phyloP scores from a whole-genome alignment of 2,329 filamentous ascomycete species.

The Cladophialophora chaetospira region DNA sequence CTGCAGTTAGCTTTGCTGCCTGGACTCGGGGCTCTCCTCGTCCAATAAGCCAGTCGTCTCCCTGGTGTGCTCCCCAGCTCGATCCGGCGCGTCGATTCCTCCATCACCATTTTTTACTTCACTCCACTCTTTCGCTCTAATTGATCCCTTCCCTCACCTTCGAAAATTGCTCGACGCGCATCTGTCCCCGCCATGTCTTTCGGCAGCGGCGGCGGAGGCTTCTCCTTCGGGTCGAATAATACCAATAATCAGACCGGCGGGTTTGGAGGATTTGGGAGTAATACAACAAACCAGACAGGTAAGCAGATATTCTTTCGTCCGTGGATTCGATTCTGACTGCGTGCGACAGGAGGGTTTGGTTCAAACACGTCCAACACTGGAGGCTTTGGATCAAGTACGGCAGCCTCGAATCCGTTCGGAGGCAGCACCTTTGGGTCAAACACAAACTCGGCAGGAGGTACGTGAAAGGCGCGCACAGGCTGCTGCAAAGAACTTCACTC shows the following conservation, averaged over 20 bases:
- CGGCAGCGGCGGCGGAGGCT: constrained; percentile 26
- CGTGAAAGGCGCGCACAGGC: constrained; percentile 8
- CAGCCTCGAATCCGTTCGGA: constrained; percentile 31
- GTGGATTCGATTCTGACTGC: constrained; percentile 13
- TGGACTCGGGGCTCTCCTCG: constrained; percentile 3
- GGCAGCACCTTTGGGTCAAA: constrained; percentile 28
- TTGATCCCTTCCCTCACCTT: background rate
- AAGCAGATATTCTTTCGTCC: constrained; percentile 11
- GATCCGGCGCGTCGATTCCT: constrained; percentile 24
- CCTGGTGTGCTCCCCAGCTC: too few relatives aligned
- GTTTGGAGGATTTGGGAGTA: constrained; percentile 33
- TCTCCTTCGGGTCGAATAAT: constrained; percentile 29
- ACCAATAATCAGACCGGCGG: constrained; percentile 24
- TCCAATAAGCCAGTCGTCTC: background rate
- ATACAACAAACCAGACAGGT: constrained; percentile 29
- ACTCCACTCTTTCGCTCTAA: constrained; percentile 7
- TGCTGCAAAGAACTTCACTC: background rate
- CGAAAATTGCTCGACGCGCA: constrained; percentile 31
- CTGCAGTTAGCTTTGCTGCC: constrained; percentile 15
- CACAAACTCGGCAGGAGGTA: constrained; percentile 24
- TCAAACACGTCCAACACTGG: constrained; percentile 27
- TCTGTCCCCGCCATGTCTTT: constrained; percentile 34
- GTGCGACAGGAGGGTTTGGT: constrained; percentile 28
- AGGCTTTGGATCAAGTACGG: constrained; percentile 31
- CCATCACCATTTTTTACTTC: constrained; percentile 11